Percentiles rank a stretch among this genome's conserved stretches.
phyloP scores from a whole-genome alignment of 2,329 filamentous ascomycete genomes.

The Cylindrodendrum hubeiense region DNA sequence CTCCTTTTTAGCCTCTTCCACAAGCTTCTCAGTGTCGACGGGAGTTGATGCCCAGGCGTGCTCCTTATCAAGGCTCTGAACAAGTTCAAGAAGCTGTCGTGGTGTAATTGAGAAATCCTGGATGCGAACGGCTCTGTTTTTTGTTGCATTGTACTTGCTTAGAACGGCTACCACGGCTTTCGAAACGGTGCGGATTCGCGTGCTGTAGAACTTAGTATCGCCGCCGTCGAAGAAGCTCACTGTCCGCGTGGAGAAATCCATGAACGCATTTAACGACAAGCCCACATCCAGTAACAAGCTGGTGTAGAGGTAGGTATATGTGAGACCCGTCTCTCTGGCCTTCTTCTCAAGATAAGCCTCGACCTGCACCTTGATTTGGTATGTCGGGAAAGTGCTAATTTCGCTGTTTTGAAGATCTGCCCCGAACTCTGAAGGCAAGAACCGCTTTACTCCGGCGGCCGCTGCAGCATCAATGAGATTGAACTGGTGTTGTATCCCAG shows the following conservation, averaged over 20 bases:
- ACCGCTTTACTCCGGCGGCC: conserved; percentile 11
- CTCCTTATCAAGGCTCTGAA: conserved; percentile 10
- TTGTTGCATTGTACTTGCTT: conserved; percentile 5
- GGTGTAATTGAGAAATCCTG: conserved; percentile 14
- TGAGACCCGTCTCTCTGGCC: neutral
- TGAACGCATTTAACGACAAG: conserved; percentile 3
- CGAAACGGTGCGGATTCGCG: neutral
- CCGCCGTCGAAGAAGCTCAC: conserved; percentile 18
- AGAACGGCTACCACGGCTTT: conserved; percentile 11
- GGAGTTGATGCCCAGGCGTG: conserved; percentile 5
- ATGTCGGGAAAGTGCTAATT: conserved; percentile 13
- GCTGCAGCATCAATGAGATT: conserved; percentile 17
- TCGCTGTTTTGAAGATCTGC: conserved; percentile 12
- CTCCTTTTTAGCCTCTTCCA: conserved; percentile 10
- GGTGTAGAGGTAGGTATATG: conserved; percentile 18
- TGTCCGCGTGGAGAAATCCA: conserved; percentile 1
- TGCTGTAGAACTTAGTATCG: neutral
- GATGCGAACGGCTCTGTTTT: conserved; percentile 17
- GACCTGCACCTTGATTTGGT: conserved; percentile 16
- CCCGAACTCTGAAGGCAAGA: conserved; percentile 20
- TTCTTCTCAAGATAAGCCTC: conserved; percentile 13
- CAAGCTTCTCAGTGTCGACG: neutral
- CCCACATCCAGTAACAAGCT: conserved; percentile 14
- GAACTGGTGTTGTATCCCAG: conserved; percentile 12
- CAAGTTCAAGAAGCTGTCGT: neutral